These are phyloP conservation scores for Backusella psychrophila DNA, from an alignment of 192 early-diverging fungal species.

Conservation along the genomic window DNA sequence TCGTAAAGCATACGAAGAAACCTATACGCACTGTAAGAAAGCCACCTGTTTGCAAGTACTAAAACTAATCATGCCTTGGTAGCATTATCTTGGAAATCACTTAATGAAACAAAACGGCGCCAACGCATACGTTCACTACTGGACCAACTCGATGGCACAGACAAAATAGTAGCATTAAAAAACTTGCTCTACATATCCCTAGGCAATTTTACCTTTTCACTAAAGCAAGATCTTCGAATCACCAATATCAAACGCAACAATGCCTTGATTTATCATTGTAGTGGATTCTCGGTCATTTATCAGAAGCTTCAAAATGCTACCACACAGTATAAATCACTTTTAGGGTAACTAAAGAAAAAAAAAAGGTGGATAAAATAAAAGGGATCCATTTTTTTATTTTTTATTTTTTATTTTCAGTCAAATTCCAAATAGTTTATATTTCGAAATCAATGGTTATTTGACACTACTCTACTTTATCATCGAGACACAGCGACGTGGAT, in stretches of 20 bases:
- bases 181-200: conserved; percentile 65
- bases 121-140: conserved; percentile 52
- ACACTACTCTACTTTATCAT: conserved; percentile 67
- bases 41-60: not conserved
- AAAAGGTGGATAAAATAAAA: not conserved
- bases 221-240: conserved; percentile 44
- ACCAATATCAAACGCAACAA: conserved; percentile 56
- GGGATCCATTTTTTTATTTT: not conserved
- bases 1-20: conserved; percentile 37
- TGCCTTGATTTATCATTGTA: conserved; percentile 51
- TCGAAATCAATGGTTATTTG: conserved; percentile 50
- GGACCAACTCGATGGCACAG: conserved; percentile 55
- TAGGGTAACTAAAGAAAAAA: conserved; percentile 15
- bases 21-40: conserved; percentile 37
- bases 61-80: not conserved
- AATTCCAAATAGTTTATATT: conserved; percentile 20
- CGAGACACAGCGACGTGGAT: conserved; percentile 43
- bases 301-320: conserved; percentile 55
- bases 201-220: conserved; percentile 40
- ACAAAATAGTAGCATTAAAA: conserved; percentile 50
- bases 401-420: conserved; percentile 1
- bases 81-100: conserved; percentile 42
- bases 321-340: conserved; percentile 39
- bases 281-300: conserved; percentile 58
- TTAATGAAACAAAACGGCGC: conserved; percentile 38